Percentiles rank a stretch among this genome's conserved stretches.
phyloP scores from a whole-genome alignment of 257 asterid species.

The Rehmannia glutinosa region DNA sequence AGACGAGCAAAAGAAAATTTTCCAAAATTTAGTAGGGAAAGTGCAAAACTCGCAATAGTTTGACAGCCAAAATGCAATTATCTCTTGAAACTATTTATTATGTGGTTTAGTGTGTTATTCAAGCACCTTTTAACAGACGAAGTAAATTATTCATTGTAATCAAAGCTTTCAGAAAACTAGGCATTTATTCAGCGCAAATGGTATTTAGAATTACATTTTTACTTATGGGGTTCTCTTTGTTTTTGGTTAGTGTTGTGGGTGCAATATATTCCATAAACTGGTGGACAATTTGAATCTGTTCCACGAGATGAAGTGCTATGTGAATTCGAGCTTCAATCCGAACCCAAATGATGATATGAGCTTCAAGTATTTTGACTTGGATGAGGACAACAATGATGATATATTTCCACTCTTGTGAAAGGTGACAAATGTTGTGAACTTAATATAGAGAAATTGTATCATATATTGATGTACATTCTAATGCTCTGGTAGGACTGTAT shows the following conservation, averaged over 20 bases:
- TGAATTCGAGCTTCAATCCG: constrained; percentile 77
- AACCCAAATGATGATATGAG: constrained; percentile 36
- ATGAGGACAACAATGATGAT: constrained; percentile 40
- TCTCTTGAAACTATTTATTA: no score
- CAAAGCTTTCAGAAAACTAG: not conserved
- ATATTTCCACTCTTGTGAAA: constrained; percentile 48
- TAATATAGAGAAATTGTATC: not conserved
- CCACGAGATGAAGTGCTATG: constrained; percentile 93
- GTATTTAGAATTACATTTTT: not conserved
- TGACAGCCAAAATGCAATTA: no score
- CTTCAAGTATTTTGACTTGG: constrained; percentile 57
- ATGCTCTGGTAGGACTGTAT: constrained; percentile 7
- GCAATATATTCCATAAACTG: constrained; percentile 89
- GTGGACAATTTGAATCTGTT: constrained; percentile 92
- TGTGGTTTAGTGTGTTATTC: no score
- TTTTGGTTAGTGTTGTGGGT: constrained; percentile 80
- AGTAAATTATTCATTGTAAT: not conserved
- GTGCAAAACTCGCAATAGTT: no score
- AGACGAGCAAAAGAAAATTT: no score
- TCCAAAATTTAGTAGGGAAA: no score
- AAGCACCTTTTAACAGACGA: not conserved
- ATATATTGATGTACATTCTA: constrained; percentile 36
- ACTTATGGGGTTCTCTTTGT: not conserved
- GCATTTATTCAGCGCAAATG: no score
- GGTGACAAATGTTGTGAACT: constrained; percentile 20